Conservation (phyloP, 352 stramenopile species). For the Phytophthora aleatoria region DNA sequence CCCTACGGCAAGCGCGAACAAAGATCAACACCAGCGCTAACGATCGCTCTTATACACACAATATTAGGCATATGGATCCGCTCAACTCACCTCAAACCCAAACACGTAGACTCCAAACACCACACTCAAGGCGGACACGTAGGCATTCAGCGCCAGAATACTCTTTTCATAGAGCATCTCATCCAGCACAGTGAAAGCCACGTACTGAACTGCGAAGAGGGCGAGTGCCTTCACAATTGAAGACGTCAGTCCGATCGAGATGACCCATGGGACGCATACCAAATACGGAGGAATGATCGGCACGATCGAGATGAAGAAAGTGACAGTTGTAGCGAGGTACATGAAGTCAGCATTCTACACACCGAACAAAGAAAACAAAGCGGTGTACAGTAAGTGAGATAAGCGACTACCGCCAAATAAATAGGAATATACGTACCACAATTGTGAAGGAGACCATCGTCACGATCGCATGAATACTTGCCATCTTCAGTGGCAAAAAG, state of each 20-base stretch:
- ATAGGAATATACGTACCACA: slow-evolving; percentile 53
- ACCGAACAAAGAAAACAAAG: slow-evolving; percentile 7
- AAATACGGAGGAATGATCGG: slow-evolving; percentile 88
- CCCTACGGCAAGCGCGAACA: slow-evolving; percentile 39
- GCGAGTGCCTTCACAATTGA: slow-evolving; percentile 83
- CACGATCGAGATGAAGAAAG: slow-evolving; percentile 90
- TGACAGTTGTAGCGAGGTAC: slow-evolving; percentile 84
- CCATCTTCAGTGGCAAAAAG: slow-evolving; percentile 89
- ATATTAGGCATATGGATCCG: background rate
- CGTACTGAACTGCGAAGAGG: slow-evolving; percentile 84
- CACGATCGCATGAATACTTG: slow-evolving; percentile 87
- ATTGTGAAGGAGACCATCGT: slow-evolving; percentile 87
- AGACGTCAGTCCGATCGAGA: slow-evolving; percentile 78
- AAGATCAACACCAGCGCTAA: background rate
- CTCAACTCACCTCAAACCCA: slow-evolving; percentile 69
- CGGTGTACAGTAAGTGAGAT: background rate
- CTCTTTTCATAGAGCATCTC: slow-evolving; percentile 91
- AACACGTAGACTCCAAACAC: slow-evolving; percentile 90
- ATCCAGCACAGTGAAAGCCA: slow-evolving; percentile 84
- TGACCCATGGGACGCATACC: slow-evolving; percentile 84
- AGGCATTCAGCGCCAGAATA: slow-evolving; percentile 84
- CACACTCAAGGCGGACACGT: slow-evolving; percentile 85
- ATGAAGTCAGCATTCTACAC: slow-evolving; percentile 84
- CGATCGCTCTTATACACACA: too few species aligned
- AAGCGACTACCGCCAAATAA: background rate